Conservation (phyloP, 2,329 filamentous ascomycete genomes). For the Endocalyx cinctus region DNA sequence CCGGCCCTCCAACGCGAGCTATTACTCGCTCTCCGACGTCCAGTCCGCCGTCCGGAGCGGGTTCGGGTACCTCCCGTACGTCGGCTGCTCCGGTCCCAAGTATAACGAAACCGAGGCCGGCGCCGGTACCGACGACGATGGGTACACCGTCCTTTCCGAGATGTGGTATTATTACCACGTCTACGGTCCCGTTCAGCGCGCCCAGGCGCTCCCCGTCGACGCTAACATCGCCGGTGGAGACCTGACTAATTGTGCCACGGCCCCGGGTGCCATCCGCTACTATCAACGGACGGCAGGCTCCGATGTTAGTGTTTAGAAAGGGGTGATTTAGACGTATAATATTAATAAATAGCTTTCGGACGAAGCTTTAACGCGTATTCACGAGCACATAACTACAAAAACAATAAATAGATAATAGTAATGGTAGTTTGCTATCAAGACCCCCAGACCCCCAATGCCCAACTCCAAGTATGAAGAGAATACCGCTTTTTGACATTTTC, state of each 20-base stretch:
- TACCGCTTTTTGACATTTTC: too few relatives aligned
- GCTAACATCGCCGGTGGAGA: conserved; percentile 43
- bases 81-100: conserved; percentile 56
- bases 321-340: background rate
- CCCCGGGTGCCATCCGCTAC: conserved; percentile 49
- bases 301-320: conserved; percentile 11
- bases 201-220: conserved; percentile 38
- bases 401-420: too few relatives aligned
- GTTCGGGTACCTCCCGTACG: conserved; percentile 52
- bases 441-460: too few relatives aligned
- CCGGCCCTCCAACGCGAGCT: conserved; percentile 52
- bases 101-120: conserved; percentile 59
- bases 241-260: conserved; percentile 51
- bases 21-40: conserved; percentile 49
- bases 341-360: background rate
- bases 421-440: too few relatives aligned
- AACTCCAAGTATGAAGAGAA: too few relatives aligned
- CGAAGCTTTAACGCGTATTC: background rate
- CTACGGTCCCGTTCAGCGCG: conserved; percentile 51
- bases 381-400: too few relatives aligned
- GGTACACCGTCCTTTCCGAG: conserved; percentile 54
- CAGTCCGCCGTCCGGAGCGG: conserved; percentile 43
- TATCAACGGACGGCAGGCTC: conserved; percentile 43
- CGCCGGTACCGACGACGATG: conserved; percentile 48
- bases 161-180: conserved; percentile 65